Base-by-base conservation (phyloP, 345 rosid species). In the Euphorbia lathyris region DNA sequence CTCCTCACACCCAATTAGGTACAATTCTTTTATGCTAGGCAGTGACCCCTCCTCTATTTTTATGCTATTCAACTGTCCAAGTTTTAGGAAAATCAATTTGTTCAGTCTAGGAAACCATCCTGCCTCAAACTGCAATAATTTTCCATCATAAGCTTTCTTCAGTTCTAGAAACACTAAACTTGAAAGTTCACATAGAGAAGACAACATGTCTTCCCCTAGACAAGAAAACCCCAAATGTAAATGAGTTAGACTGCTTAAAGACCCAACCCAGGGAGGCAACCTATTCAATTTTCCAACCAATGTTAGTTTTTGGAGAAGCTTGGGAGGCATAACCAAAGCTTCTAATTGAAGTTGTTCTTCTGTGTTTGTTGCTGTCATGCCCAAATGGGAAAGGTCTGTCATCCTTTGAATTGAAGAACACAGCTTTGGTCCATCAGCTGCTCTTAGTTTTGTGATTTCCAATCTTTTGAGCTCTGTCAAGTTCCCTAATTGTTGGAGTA, bases 361-460 rank as follows among this genome's bases (percentile, higher is more conserved):
- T 34, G 25, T 27, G 13, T 23, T 43, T 17, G 48, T 55, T 50
- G 81, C 63, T n/a, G 60, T 60, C 51, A 77, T 23, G n/a, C 74
- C 67, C 66, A 78, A 59, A 32, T 30, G 57, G 43, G 45, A 19
- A 23, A 78, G 75, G 4, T 64, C 58, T 29, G 59, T 65, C 81
- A 78, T 73, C 58, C 67, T 65, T 66, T 78, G 68, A 58, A 78
- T 58, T 60, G 81, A 73, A 45, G 61, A 9, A 66, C 81, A 78
- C 14, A 78, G 22, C 13, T 50, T 66, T n/a, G 63, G 48, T 61
- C 81, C 77, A 32, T 78, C 74, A 19, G 16, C 16, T 6, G 68
- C 77, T 27, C 68, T 73, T 63, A 78, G 25, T 20, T 78, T 73
- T 26, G 75, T 60, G 20, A 78, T 73, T 62, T 78, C 75, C 53